Base-by-base conservation (phyloP, 1,284 basidiomycete species). In the Ceratobasidium sp. region DNA sequence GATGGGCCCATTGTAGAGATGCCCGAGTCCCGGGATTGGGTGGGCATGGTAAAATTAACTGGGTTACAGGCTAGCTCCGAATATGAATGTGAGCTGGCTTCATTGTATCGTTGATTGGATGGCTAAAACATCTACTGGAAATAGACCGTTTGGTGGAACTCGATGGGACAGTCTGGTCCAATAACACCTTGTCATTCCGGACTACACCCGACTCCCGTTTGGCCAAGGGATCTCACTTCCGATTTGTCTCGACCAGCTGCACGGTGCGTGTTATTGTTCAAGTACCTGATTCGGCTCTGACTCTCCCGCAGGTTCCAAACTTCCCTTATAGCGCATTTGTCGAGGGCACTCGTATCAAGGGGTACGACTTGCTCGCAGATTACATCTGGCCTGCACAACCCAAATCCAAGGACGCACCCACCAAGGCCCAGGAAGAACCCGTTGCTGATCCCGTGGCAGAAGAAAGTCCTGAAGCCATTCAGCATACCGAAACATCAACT, bases 151-250 rank as follows among this genome's bases (percentile, higher is more conserved):
- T 65, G 62, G 50, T 54, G 38, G 62, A 65, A 12, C 62, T 54
- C 17, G 62, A 65, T 22, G 62, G 62, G 8, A 54, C 13, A 20
- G 8, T 38, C 7, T 65, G 62, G 62, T 42, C 49, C 6, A 20
- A 32, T 31, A 50, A 5, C 4, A 22, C 35, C 6, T 29, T 65
- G 20, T 38, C 29, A 7, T 90, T 91, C 80, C 84, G 80, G 69
- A 91, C 89, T 12, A 89, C 88, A 78, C 88, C 89, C 13, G 88
- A 90, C 76, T 82, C 86, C 7, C 81, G 83, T 8, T 80, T 89
- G 29, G 76, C 81, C 50, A 80, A 79, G 32, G 76, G 76, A 12
- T 76, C 75, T 1, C 83, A 84, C 74, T 89, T 89, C 79, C 85
- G 86, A 53, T 92, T 91, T 75, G 75, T 90, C 15, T 85, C 84